These are phyloP conservation scores for Cicer judaicum DNA, from an alignment of 306 rosid species.

Conservation along the genomic window DNA sequence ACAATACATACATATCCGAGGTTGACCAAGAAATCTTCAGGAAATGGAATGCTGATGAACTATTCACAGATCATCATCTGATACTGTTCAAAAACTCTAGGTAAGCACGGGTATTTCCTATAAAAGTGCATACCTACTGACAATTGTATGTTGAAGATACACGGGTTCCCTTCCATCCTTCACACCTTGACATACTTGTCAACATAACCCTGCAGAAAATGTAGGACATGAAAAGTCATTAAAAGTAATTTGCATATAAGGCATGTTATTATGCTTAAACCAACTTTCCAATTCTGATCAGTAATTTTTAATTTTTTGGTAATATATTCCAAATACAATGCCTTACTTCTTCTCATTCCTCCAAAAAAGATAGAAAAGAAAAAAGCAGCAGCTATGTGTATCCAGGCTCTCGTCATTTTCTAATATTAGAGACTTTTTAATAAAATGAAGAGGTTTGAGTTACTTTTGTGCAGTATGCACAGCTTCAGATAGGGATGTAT, in stretches of 20 bases:
- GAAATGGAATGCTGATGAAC: slow-evolving; percentile 42
- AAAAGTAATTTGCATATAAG: not conserved
- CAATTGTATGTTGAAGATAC: slow-evolving; percentile 33
- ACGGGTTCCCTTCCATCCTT: slow-evolving; percentile 20
- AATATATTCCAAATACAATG: slow-evolving; percentile 3
- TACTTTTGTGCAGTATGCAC: slow-evolving; percentile 16
- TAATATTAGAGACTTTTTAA: not conserved
- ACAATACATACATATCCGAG: slow-evolving; percentile 52
- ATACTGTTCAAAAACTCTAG: slow-evolving; percentile 37
- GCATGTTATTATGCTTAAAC: not conserved
- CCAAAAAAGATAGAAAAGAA: not conserved
- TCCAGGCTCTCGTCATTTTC: slow-evolving; percentile 17
- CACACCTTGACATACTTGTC: slow-evolving; percentile 78
- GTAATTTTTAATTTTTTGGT: not conserved
- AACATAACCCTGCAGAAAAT: slow-evolving; percentile 76
- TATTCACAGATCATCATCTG: slow-evolving; percentile 37
- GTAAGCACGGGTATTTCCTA: slow-evolving; percentile 32
- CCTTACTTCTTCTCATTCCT: slow-evolving; percentile 26
- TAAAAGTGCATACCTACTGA: slow-evolving; percentile 38
- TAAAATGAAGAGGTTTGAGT: slow-evolving; percentile 19
- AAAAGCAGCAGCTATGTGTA: not conserved
- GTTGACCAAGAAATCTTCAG: slow-evolving; percentile 44
- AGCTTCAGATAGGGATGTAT: slow-evolving; percentile 8
- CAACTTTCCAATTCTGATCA: slow-evolving; percentile 18
- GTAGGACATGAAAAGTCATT: slow-evolving; percentile 38